Evolutionary conservation across 2,329 filamentous ascomycete species (phyloP).

Genomic region (Colletotrichum costaricense): DNA sequence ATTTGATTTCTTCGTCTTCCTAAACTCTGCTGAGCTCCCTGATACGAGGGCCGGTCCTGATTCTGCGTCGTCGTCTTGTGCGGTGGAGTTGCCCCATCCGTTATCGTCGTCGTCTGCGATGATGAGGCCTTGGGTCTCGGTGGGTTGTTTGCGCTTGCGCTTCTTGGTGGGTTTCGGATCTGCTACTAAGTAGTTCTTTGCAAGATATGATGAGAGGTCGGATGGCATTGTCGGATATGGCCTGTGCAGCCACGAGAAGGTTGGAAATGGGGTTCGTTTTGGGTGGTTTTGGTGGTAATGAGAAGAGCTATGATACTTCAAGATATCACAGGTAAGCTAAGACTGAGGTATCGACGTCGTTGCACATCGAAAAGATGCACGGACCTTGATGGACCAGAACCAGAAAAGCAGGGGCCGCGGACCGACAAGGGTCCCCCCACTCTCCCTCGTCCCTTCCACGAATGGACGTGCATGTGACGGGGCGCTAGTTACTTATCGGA

Average conservation of each 20-base stretch:
- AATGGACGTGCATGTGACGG: constrained; percentile 29
- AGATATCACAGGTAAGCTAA: not conserved
- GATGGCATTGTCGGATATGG: constrained; percentile 56
- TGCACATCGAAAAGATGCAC: constrained; percentile 15
- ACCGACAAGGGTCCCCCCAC: constrained; percentile 14
- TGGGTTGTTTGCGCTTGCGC: constrained; percentile 69
- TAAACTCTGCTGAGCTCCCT: constrained; percentile 71
- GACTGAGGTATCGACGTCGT: constrained; percentile 3
- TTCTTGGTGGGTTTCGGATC: constrained; percentile 70
- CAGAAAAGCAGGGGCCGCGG: constrained; percentile 27
- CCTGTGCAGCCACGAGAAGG: not conserved
- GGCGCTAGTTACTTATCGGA: constrained; percentile 35
- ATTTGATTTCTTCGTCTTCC: constrained; percentile 79
- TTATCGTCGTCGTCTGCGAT: constrained; percentile 74
- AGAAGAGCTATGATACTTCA: not conserved
- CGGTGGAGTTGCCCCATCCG: constrained; percentile 57
- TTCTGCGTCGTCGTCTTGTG: constrained; percentile 61
- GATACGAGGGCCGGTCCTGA: constrained; percentile 62
- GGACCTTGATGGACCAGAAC: not conserved
- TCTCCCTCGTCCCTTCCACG: not conserved
- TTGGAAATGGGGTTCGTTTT: not conserved
- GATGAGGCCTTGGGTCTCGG: constrained; percentile 63
- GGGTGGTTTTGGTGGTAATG: not conserved
- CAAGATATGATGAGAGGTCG: constrained; percentile 85
- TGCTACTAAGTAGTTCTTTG: constrained; percentile 84